phyloP scores from a whole-genome alignment of 805 yeast species.

The Candida koratica region DNA sequence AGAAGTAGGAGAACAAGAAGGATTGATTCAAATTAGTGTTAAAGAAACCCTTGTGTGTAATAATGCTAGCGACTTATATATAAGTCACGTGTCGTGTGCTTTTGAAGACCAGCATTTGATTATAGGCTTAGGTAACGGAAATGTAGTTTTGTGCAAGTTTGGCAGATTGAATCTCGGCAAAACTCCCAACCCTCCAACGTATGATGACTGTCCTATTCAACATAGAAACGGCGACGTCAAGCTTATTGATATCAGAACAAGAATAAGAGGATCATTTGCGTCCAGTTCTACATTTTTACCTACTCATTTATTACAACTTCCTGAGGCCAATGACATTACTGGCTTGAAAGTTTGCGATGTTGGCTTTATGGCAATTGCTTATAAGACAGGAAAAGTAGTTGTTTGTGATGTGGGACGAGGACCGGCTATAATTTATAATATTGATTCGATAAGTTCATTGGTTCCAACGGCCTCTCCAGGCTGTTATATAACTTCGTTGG shows the following conservation, averaged over 20 bases:
- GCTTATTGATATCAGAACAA: slow-evolving; percentile 48
- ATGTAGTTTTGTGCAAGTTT: slow-evolving; percentile 70
- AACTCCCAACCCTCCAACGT: slow-evolving; percentile 19
- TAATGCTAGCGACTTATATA: slow-evolving; percentile 20
- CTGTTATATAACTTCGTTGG: slow-evolving; percentile 53
- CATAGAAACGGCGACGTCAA: slow-evolving; percentile 34
- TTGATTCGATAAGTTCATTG: slow-evolving; percentile 24
- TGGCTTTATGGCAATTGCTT: slow-evolving; percentile 83
- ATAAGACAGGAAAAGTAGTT: slow-evolving; percentile 66
- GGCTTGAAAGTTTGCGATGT: slow-evolving; percentile 65
- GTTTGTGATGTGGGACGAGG: slow-evolving; percentile 73
- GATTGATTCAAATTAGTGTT: slow-evolving; percentile 30
- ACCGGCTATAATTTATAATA: slow-evolving; percentile 59
- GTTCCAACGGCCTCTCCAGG: slow-evolving; percentile 29
- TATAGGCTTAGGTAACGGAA: slow-evolving; percentile 64
- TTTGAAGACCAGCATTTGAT: slow-evolving; percentile 74
- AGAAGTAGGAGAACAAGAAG: slow-evolving; percentile 42
- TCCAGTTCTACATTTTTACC: slow-evolving; percentile 34
- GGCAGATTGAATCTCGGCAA: slow-evolving; percentile 34
- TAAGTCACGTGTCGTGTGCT: slow-evolving; percentile 66
- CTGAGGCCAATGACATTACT: slow-evolving; percentile 46
- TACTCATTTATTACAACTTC: slow-evolving; percentile 23
- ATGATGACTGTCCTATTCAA: slow-evolving; percentile 24
- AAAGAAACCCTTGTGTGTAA: slow-evolving; percentile 30
- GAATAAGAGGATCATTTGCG: slow-evolving; percentile 45